A percentile compares a stretch with the other conserved stretches of the same genome.
phyloP scores from a whole-genome alignment of 1,139 yeast species.

The Lodderomyces theae region DNA sequence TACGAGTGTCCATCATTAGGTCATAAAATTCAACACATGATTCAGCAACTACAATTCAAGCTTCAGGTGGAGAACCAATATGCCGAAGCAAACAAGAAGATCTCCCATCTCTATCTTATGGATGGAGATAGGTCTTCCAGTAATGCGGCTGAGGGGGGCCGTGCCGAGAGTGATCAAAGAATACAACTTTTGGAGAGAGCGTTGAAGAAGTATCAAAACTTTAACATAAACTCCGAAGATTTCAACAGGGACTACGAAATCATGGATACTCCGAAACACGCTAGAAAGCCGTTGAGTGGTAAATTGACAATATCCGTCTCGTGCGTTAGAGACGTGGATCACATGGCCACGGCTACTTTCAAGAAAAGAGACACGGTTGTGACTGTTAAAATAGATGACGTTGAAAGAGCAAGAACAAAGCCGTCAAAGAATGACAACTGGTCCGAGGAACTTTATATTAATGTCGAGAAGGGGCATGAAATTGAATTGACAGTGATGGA shows the following conservation, averaged over 20 bases:
- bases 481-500: constrained; percentile 86
- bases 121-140: constrained; percentile 89
- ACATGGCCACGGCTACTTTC: constrained; percentile 77
- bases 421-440: constrained; percentile 77
- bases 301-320: constrained; percentile 65
- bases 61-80: constrained; percentile 92
- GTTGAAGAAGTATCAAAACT: constrained; percentile 81
- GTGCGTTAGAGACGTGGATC: constrained; percentile 87
- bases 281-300: constrained; percentile 84
- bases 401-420: constrained; percentile 71
- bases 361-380: constrained; percentile 77
- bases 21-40: constrained; percentile 93
- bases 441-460: constrained; percentile 78
- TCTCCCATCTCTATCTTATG: constrained; percentile 77
- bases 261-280: constrained; percentile 63
- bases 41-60: constrained; percentile 90
- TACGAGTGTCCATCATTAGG: constrained; percentile 94
- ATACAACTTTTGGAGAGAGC: constrained; percentile 81
- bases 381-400: constrained; percentile 82
- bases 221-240: constrained; percentile 72
- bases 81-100: constrained; percentile 86
- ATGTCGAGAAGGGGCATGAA: constrained; percentile 88
- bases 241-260: constrained; percentile 63
- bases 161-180: constrained; percentile 79
- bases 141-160: constrained; percentile 86